Conservation (phyloP, 2,329 filamentous ascomycete species). For the Stagonosporopsis tanaceti region DNA sequence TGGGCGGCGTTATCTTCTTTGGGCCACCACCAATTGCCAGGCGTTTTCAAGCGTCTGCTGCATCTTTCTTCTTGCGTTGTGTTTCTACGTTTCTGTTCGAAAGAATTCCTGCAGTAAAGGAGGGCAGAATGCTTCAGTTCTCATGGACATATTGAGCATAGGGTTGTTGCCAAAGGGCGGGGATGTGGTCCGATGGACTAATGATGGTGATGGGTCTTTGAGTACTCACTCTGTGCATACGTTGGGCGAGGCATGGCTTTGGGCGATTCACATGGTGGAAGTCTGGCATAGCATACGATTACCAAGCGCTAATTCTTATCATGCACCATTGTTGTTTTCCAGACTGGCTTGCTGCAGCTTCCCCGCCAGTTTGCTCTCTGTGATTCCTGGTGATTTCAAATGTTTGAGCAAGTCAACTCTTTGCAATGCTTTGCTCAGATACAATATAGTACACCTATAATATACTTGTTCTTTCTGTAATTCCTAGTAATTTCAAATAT, state of each 20-base stretch:
- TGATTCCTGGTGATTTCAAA: background rate
- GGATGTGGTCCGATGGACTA: slow-evolving; percentile 21
- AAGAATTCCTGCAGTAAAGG: slow-evolving; percentile 7
- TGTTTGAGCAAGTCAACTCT: background rate
- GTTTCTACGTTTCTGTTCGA: slow-evolving; percentile 19
- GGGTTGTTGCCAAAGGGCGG: slow-evolving; percentile 22
- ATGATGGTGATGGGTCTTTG: slow-evolving; percentile 38
- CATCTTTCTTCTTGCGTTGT: slow-evolving; percentile 23
- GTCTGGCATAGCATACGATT: slow-evolving; percentile 15
- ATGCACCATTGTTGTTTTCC: slow-evolving; percentile 9
- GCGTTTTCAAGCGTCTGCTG: slow-evolving; percentile 43
- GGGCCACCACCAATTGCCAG: slow-evolving; percentile 22
- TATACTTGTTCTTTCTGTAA: no score
- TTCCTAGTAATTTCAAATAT: no score
- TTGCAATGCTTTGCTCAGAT: background rate
- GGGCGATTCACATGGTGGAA: background rate
- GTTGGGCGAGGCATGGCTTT: slow-evolving; percentile 10
- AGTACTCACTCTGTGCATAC: slow-evolving; percentile 38
- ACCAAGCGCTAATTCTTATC: slow-evolving; percentile 28
- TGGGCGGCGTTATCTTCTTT: slow-evolving; percentile 40
- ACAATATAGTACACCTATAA: slow-evolving; percentile 18
- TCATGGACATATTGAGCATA: slow-evolving; percentile 38
- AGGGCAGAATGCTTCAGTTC: slow-evolving; percentile 27
- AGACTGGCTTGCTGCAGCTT: no score
- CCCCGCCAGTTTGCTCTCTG: background rate